Evolutionary conservation across 345 rosid genomes (phyloP).

Genomic region (Rhodamnia argentea): DNA sequence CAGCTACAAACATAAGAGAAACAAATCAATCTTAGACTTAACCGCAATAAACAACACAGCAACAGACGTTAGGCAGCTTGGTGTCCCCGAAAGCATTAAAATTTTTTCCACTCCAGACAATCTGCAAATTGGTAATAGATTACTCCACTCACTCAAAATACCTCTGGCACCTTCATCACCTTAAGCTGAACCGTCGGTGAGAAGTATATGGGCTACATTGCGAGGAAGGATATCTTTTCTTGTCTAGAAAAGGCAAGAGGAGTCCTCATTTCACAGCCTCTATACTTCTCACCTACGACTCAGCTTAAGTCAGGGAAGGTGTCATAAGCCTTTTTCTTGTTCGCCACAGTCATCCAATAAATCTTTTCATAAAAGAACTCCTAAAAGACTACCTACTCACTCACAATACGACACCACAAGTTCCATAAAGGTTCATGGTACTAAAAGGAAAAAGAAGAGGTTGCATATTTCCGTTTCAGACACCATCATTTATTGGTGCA

Average conservation of each 20-base stretch:
- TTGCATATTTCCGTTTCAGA: neutral
- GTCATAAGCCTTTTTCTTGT: neutral
- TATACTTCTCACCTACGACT: neutral
- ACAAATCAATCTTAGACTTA: neutral
- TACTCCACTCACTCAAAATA: neutral
- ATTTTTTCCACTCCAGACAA: neutral
- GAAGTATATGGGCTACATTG: neutral
- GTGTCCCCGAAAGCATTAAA: neutral
- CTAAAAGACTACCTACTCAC: neutral
- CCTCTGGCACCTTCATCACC: neutral
- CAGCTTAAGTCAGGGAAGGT: neutral
- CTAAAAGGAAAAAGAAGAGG: neutral
- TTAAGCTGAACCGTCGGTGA: neutral
- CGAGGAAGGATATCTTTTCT: neutral
- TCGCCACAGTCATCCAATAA: neutral
- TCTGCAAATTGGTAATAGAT: neutral
- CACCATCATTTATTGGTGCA: neutral
- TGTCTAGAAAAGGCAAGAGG: neutral
- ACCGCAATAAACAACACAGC: neutral
- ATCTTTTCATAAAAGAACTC: neutral
- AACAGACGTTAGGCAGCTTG: neutral
- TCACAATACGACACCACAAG: neutral
- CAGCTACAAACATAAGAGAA: slow-evolving; percentile 24
- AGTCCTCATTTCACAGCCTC: neutral
- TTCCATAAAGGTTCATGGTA: neutral